Base-by-base conservation (phyloP, 1,139 yeast species). In the Protomyces inundatus region DNA sequence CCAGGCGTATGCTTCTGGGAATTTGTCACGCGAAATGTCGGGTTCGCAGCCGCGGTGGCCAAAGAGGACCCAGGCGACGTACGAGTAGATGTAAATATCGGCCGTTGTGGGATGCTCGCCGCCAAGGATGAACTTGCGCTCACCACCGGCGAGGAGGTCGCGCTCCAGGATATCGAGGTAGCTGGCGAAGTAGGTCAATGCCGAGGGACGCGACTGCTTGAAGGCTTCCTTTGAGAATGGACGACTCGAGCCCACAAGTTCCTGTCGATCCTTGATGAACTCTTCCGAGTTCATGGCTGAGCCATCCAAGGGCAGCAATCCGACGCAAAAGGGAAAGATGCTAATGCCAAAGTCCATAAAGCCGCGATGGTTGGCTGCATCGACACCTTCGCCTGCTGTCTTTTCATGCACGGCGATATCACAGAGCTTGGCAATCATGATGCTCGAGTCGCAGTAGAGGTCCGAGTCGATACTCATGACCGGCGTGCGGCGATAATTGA, bases 381-480 rank as follows among this genome's bases (percentile, higher is more conserved):
- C 62, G 30, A 52, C 52, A 16, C 9, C 48, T 34, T 52, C 62
- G 23, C 55, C 55, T 10, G 50, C 46, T 3, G 34, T 40, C n/a
- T 33, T 35, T 10, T 55, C 16, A 35, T 58, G 62, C 4, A 50
- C 45, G 40, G 62, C 62, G 33, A 58, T 58, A 40, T 58, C 62
- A 12, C 48, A 39, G 56, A 58, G 36, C 46, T 58, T 58, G 45
- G 37, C 55, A 23, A 58, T 52, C 45, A 58, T 58, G 16, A 58
- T 39, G 9, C 56, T 39, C 10, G 51, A 51, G 10, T 58, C 62
- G 53, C 53, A 55, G 45, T 58, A 58, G 45, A 58, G 32, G 62
- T 58, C 62, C 14, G 56, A 52, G 30, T 58, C 62, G 45, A 58
- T 58, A 35, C 56, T 51, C 62, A 58, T 32, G 30, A 58, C 35